Evolutionary conservation across 495 filamentous ascomycete genomes (phyloP).

Genomic region (Penicillium goetzii): DNA sequence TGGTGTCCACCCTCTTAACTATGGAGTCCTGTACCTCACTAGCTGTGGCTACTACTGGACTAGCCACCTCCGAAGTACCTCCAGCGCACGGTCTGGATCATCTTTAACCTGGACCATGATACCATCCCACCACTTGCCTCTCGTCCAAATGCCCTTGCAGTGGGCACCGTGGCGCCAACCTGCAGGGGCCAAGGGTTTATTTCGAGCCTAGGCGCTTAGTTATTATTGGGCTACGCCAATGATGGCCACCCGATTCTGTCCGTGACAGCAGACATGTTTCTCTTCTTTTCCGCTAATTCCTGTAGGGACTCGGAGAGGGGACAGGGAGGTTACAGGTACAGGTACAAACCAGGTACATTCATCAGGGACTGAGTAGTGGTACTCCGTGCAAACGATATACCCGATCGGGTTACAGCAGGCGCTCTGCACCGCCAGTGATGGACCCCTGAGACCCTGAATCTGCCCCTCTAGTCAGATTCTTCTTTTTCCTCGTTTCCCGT

Average conservation of each 20-base stretch:
- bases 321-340: neutral
- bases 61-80: neutral
- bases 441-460: neutral
- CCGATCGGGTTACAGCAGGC: conserved; percentile 6
- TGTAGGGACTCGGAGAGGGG: neutral
- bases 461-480: neutral
- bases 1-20: too few relatives aligned
- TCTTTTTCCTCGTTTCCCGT: neutral
- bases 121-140: neutral
- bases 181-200: conserved; percentile 13
- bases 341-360: neutral
- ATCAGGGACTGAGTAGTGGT: neutral
- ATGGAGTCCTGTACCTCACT: neutral
- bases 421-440: conserved; percentile 1
- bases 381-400: neutral
- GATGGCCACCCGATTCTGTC: conserved; percentile 1
- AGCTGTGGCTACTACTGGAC: neutral
- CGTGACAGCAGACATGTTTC: neutral
- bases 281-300: neutral
- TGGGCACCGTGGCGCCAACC: conserved; percentile 7
- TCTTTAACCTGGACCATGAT: neutral
- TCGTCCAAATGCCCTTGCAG: conserved; percentile 8
- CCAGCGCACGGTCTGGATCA: conserved; percentile 14
- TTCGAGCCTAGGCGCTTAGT: conserved; percentile 2
- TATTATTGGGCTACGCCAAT: conserved; percentile 7